Conservation (phyloP, 2,329 filamentous ascomycete genomes). For the Myriosclerotinia scirpicola region DNA sequence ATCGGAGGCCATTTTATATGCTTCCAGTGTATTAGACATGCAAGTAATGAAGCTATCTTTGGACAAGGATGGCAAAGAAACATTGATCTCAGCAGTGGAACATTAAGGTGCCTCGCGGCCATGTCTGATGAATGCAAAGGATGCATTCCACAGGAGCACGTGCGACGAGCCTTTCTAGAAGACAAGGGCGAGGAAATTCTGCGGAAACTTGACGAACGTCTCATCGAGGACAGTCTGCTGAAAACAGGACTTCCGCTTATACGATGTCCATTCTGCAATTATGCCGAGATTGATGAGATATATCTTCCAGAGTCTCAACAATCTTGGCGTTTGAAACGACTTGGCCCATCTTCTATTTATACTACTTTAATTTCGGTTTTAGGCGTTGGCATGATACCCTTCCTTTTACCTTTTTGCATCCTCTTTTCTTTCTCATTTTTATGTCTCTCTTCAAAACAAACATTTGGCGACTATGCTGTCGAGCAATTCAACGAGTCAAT, state of each 20-base stretch:
- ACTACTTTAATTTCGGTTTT: conserved; percentile 48
- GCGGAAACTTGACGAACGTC: conserved; percentile 72
- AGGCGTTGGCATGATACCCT: conserved; percentile 55
- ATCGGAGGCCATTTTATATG: conserved; percentile 71
- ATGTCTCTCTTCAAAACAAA: conserved; percentile 46
- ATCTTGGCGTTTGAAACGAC: conserved; percentile 56
- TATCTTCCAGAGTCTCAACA: conserved; percentile 60
- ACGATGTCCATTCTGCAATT: conserved; percentile 86
- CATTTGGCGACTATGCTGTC: conserved; percentile 46
- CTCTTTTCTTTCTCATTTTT: conserved; percentile 50
- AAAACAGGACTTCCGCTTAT: conserved; percentile 74
- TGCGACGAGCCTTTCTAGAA: conserved; percentile 69
- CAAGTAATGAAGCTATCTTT: conserved; percentile 84
- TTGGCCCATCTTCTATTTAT: conserved; percentile 44
- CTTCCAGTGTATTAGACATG: conserved; percentile 77
- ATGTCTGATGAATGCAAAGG: conserved; percentile 69
- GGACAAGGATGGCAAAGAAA: conserved; percentile 88
- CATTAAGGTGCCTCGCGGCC: conserved; percentile 80
- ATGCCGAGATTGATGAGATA: conserved; percentile 82
- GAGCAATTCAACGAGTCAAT: conserved; percentile 59
- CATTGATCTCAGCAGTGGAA: conserved; percentile 70
- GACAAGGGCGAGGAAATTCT: conserved; percentile 69
- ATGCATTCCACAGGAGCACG: conserved; percentile 66
- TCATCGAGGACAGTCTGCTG: conserved; percentile 73
- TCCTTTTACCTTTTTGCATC: conserved; percentile 54